Evolutionary conservation across 192 early-diverging fungal species (phyloP).

Genomic region (Podila horticola): DNA sequence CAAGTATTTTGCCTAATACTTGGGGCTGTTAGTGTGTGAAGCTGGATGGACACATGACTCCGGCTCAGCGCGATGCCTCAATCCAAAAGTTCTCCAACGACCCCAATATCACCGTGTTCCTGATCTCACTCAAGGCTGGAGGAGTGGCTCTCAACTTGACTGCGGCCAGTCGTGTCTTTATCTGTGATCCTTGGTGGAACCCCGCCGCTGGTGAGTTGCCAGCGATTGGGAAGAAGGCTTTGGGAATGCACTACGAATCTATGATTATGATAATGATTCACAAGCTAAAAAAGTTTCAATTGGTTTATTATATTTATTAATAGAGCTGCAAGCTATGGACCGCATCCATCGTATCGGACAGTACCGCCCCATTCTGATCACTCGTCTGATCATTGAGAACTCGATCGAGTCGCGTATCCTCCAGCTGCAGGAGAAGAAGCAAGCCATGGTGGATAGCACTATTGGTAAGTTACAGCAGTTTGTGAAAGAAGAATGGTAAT

Average conservation of each 20-base stretch:
- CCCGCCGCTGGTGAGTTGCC: constrained; percentile 52
- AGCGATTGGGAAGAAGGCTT: not conserved
- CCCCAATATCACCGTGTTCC: constrained; percentile 86
- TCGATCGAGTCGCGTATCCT: constrained; percentile 92
- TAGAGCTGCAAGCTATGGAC: constrained; percentile 93
- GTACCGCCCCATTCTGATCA: constrained; percentile 88
- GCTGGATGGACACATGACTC: constrained; percentile 91
- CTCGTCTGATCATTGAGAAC: constrained; percentile 91
- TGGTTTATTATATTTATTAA: not conserved
- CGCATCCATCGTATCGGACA: constrained; percentile 96
- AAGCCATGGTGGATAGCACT: constrained; percentile 86
- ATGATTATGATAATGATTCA: no score
- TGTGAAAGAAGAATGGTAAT: not conserved
- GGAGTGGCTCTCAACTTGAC: constrained; percentile 94
- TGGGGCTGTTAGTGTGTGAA: constrained; percentile 62
- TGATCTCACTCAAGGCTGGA: constrained; percentile 92
- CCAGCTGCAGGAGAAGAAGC: constrained; percentile 94
- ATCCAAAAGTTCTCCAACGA: constrained; percentile 80
- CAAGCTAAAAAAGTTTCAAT: no score
- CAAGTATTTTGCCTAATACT: not conserved
- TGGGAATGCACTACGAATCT: no score
- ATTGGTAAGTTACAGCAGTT: constrained; percentile 66
- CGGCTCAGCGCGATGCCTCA: constrained; percentile 75
- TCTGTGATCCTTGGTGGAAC: constrained; percentile 74
- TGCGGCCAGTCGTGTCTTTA: constrained; percentile 86